Evolutionary conservation across 2,329 filamentous ascomycete species (phyloP).

Genomic region (Cercospora brassicicola): DNA sequence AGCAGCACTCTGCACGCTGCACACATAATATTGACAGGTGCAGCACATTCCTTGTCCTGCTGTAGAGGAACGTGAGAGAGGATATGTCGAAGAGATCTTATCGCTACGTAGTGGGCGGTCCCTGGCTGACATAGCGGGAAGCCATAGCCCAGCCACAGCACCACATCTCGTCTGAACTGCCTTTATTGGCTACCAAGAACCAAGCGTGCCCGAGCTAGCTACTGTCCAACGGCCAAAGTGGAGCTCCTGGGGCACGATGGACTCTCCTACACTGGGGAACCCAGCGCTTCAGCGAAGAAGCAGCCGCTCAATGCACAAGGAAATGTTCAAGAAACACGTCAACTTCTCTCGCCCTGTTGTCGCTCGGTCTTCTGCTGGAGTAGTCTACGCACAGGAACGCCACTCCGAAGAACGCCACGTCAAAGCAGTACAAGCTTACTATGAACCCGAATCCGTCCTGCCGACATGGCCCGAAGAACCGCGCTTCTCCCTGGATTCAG

Average conservation of each 20-base stretch:
- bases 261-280: constrained; percentile 2
- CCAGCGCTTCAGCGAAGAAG: background rate
- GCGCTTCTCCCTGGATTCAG: constrained; percentile 19
- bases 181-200: background rate
- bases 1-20: background rate
- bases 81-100: background rate
- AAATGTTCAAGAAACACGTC: background rate
- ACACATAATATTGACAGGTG: background rate
- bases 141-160: background rate
- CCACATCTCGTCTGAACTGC: background rate
- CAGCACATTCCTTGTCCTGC: background rate
- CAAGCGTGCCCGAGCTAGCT: background rate
- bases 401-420: constrained; percentile 2
- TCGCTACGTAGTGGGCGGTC: background rate
- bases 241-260: background rate
- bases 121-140: background rate
- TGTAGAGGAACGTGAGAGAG: background rate
- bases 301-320: background rate
- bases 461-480: constrained; percentile 18
- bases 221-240: background rate
- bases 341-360: constrained; percentile 17
- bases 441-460: constrained; percentile 5
- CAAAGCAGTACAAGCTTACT: constrained; percentile 13
- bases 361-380: background rate
- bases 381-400: background rate